Evolutionary conservation across 176 grass and related monocot genomes (phyloP).

Genomic region (Triticum turgidum): DNA sequence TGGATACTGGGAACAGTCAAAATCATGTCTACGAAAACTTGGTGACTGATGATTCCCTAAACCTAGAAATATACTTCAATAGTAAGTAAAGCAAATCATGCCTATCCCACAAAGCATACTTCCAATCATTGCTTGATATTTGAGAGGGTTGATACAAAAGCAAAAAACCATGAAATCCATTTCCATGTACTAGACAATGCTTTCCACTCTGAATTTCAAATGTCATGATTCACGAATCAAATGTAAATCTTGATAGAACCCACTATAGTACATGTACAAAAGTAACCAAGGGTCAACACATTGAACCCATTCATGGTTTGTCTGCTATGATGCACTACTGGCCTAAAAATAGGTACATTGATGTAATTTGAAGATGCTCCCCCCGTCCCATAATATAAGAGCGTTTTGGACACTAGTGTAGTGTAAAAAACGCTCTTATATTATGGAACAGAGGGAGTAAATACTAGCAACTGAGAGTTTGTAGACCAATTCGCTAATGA

Average conservation of each 20-base stretch:
- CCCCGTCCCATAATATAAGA: too few relatives aligned
- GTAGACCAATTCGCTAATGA: background rate
- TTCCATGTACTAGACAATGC: background rate
- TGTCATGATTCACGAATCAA: background rate
- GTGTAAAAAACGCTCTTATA: too few relatives aligned
- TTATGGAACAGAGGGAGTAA: too few relatives aligned
- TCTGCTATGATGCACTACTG: background rate
- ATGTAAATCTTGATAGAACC: background rate
- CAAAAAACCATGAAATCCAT: background rate
- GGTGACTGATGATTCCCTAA: background rate
- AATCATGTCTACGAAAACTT: background rate
- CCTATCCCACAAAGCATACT: background rate
- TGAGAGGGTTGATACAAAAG: background rate
- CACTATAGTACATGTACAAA: background rate
- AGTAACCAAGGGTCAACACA: background rate
- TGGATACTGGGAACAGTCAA: background rate
- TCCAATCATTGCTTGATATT: background rate
- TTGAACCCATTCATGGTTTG: background rate
- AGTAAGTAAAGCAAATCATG: background rate
- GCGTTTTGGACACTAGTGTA: too few relatives aligned
- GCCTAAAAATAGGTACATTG: background rate
- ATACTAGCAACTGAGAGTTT: background rate
- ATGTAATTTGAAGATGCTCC: background rate
- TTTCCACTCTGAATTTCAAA: background rate
- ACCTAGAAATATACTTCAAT: background rate